Conservation (phyloP, 106 monocot genomes). For the Dioscorea alata region DNA sequence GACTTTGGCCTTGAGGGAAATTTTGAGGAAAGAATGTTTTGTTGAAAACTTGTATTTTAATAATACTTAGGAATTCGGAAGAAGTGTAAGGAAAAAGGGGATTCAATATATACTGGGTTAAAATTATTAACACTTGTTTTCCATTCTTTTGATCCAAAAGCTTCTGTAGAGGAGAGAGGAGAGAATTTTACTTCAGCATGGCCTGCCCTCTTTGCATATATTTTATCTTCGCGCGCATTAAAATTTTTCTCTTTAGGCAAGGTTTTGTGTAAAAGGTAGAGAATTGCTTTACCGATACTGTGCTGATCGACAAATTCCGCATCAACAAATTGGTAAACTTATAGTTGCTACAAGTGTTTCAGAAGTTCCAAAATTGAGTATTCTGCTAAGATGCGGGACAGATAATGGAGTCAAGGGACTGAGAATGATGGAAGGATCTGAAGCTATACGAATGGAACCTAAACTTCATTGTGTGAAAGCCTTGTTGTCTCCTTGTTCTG, state of each 20-base stretch:
- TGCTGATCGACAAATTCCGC: slow-evolving; percentile 61
- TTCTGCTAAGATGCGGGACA: slow-evolving; percentile 40
- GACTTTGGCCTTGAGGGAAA: too few species aligned
- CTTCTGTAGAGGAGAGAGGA: too few species aligned
- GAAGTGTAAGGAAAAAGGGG: too few species aligned
- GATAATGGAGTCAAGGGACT: slow-evolving; percentile 78
- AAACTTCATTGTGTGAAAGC: slow-evolving; percentile 79
- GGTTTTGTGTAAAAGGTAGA: slow-evolving; percentile 79
- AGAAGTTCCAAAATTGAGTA: slow-evolving; percentile 63
- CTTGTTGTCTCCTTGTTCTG: slow-evolving; percentile 79
- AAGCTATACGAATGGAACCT: slow-evolving; percentile 79
- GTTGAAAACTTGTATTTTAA: too few species aligned
- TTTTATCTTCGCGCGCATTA: neutral
- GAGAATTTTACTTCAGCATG: too few species aligned
- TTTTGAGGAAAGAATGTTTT: too few species aligned
- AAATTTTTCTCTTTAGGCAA: slow-evolving; percentile 52
- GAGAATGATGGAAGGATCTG: slow-evolving; percentile 62
- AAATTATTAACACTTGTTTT: too few species aligned
- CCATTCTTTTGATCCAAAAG: too few species aligned
- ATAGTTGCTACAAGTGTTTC: slow-evolving; percentile 82
- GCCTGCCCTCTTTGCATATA: too few species aligned
- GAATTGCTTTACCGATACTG: slow-evolving; percentile 90
- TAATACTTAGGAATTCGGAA: too few species aligned
- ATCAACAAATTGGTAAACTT: slow-evolving; percentile 80
- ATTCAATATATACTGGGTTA: too few species aligned